Conservation (phyloP, 345 rosid species). For the Citrus unshiu region DNA sequence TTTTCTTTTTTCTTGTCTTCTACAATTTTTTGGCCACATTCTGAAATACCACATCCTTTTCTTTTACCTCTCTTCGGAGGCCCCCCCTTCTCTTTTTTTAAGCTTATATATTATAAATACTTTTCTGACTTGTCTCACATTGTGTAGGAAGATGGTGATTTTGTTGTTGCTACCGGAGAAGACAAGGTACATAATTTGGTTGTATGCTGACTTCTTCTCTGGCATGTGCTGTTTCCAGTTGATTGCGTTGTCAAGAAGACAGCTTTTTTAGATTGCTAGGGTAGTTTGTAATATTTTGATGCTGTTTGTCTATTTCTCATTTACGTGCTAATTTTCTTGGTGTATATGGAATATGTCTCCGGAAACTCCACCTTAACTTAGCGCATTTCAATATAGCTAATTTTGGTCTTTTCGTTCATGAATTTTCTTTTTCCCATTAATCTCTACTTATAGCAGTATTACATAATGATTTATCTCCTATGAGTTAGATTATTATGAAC, state of each 20-base stretch:
- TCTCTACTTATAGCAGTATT: background rate
- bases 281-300: background rate
- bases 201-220: slow-evolving; percentile 11
- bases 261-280: slow-evolving; percentile 4
- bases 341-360: background rate
- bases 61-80: background rate
- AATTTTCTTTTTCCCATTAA: background rate
- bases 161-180: slow-evolving; percentile 61
- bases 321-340: background rate
- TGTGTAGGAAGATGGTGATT: slow-evolving; percentile 94
- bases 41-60: background rate
- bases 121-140: slow-evolving; percentile 20
- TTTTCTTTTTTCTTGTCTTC: background rate
- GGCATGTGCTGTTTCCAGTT: slow-evolving; percentile 1
- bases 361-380: background rate
- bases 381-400: background rate
- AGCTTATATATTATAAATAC: slow-evolving; percentile 7
- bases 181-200: slow-evolving; percentile 60
- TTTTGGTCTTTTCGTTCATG: background rate
- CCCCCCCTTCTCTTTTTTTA: background rate
- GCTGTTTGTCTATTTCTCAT: background rate
- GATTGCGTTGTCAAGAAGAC: background rate
- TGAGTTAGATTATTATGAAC: background rate
- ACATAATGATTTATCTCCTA: background rate
- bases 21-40: background rate